Evolutionary conservation across 495 filamentous ascomycete genomes (phyloP).

Genomic region (Mycothermus thermophilus): DNA sequence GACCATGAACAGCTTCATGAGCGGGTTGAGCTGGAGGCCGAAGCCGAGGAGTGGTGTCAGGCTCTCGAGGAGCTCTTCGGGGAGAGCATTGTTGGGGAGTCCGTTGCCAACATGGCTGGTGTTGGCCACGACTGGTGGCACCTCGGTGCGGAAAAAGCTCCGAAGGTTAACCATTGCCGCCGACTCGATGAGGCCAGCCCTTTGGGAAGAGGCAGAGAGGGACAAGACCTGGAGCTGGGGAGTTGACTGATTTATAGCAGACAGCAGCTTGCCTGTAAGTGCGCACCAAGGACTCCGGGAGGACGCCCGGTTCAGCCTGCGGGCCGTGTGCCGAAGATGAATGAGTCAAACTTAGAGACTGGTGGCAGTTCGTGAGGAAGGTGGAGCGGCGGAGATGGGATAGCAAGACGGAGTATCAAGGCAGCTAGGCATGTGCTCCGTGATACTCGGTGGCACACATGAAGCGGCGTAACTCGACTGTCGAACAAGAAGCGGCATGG

Average conservation of each 20-base stretch:
- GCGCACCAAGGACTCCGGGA: too few species aligned
- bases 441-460: neutral
- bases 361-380: too few species aligned
- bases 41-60: conserved; percentile 19
- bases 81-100: conserved; percentile 3
- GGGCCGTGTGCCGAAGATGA: too few species aligned
- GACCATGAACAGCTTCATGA: conserved; percentile 16
- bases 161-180: too few species aligned
- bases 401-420: neutral
- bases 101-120: conserved; percentile 7
- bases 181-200: too few species aligned
- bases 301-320: too few species aligned
- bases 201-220: too few species aligned
- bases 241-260: too few species aligned
- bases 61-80: conserved; percentile 14
- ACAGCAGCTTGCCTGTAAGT: too few species aligned
- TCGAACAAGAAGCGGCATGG: neutral
- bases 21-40: conserved; percentile 18
- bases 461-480: neutral
- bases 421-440: neutral
- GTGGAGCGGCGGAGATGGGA: neutral
- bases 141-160: conserved; percentile 8
- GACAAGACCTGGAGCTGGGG: too few species aligned
- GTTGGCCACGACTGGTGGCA: conserved; percentile 16
- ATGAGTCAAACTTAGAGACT: too few species aligned